A percentile compares a stretch with the other conserved stretches of the same genome.
Conservation (phyloP, 1,139 yeast genomes). For the Yamadazyma conglobata region DNA sequence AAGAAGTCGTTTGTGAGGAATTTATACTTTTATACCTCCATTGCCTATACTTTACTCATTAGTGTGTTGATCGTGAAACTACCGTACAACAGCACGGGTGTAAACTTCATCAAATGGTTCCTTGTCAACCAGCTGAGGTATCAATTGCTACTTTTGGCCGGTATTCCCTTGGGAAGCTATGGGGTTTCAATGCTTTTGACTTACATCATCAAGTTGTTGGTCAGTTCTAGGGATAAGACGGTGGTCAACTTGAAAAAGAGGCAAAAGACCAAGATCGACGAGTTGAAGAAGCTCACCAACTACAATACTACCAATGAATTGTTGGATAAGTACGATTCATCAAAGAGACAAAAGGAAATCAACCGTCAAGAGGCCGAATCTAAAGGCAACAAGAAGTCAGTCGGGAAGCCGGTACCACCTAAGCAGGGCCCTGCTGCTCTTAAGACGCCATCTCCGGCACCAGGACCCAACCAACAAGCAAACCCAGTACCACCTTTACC, state of each 20-base stretch:
- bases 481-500: slow-evolving; percentile 2
- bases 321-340: slow-evolving; percentile 56
- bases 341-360: slow-evolving; percentile 14
- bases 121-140: slow-evolving; percentile 21
- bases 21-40: slow-evolving; percentile 24
- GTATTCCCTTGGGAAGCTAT: slow-evolving; percentile 28
- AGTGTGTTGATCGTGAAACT: slow-evolving; percentile 24
- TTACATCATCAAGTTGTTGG: slow-evolving; percentile 22
- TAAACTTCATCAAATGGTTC: slow-evolving; percentile 22
- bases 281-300: slow-evolving; percentile 74
- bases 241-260: slow-evolving; percentile 36
- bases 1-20: slow-evolving; percentile 10
- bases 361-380: background rate
- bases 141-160: slow-evolving; percentile 19
- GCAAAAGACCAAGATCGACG: slow-evolving; percentile 64
- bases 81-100: slow-evolving; percentile 17
- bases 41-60: slow-evolving; percentile 31
- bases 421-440: background rate
- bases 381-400: background rate
- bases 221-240: slow-evolving; percentile 19
- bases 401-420: slow-evolving; percentile 1
- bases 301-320: slow-evolving; percentile 74
- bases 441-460: background rate
- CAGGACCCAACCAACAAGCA: background rate
- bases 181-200: slow-evolving; percentile 20